A percentile compares a stretch with the other conserved stretches of the same genome.
Evolutionary conservation across 1,284 basidiomycete genomes (phyloP).

Genomic region (Wolfiporia cocos): DNA sequence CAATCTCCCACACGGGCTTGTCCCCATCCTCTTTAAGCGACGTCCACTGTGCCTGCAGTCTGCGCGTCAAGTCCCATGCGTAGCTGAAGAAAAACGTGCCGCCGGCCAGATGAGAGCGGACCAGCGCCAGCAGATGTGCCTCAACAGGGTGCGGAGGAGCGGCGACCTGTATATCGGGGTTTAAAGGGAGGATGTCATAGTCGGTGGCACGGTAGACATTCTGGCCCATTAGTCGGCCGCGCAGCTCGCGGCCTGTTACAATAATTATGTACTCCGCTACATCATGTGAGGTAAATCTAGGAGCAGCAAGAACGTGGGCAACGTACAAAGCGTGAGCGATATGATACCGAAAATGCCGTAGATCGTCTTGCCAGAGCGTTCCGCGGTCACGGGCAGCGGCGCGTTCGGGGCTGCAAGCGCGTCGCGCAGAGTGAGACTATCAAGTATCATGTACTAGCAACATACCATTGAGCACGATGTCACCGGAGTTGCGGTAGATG

Average conservation of each 20-base stretch:
- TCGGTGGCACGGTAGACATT: slow-evolving; percentile 89
- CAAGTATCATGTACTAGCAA: no score
- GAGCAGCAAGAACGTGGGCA: neutral
- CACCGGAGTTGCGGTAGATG: slow-evolving; percentile 65
- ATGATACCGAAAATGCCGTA: slow-evolving; percentile 88
- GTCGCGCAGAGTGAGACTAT: no score
- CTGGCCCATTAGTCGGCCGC: slow-evolving; percentile 77
- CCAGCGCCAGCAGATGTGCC: slow-evolving; percentile 80
- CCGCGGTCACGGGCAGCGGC: slow-evolving; percentile 43
- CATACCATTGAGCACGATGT: slow-evolving; percentile 67
- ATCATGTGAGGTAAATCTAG: slow-evolving; percentile 3
- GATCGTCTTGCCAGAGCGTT: slow-evolving; percentile 54
- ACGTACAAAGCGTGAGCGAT: slow-evolving; percentile 79
- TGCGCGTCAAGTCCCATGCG: slow-evolving; percentile 85
- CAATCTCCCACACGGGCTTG: slow-evolving; percentile 71
- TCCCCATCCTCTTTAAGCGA: slow-evolving; percentile 41
- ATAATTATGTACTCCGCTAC: slow-evolving; percentile 92
- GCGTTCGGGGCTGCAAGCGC: slow-evolving; percentile 55
- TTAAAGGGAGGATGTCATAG: slow-evolving; percentile 88
- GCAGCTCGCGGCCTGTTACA: slow-evolving; percentile 79
- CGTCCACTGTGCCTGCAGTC: slow-evolving; percentile 81
- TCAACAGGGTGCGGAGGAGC: slow-evolving; percentile 80
- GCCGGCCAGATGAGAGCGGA: slow-evolving; percentile 79
- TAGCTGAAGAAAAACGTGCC: slow-evolving; percentile 91
- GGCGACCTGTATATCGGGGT: slow-evolving; percentile 58